Conservation (phyloP, 257 asterid species). For the Solanum gandarillasii region DNA sequence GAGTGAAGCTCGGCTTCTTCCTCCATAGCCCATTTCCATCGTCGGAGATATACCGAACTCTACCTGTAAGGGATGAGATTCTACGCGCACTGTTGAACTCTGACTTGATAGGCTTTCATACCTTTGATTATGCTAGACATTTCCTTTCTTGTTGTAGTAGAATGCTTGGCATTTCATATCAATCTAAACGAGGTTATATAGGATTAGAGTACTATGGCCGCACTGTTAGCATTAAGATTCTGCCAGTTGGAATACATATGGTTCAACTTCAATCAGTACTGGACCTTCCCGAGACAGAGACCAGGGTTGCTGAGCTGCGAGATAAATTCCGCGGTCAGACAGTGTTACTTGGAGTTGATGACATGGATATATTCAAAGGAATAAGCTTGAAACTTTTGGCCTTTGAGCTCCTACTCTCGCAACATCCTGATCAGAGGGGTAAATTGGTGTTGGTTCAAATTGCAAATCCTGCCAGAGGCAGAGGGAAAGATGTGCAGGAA, state of each 20-base stretch:
- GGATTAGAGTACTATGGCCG: slow-evolving; percentile 85
- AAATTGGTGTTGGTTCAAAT: slow-evolving; percentile 66
- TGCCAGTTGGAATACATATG: slow-evolving; percentile 84
- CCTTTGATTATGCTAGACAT: slow-evolving; percentile 78
- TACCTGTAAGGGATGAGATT: slow-evolving; percentile 65
- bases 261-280: slow-evolving; percentile 55
- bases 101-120: slow-evolving; percentile 74
- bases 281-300: slow-evolving; percentile 56
- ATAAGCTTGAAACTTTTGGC: slow-evolving; percentile 74
- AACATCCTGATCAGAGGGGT: slow-evolving; percentile 52
- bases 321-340: slow-evolving; percentile 41
- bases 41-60: slow-evolving; percentile 77
- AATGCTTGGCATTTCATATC: slow-evolving; percentile 72
- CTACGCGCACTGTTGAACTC: slow-evolving; percentile 74
- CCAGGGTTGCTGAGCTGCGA: slow-evolving; percentile 48
- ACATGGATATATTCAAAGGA: slow-evolving; percentile 84
- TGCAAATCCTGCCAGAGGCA: slow-evolving; percentile 85
- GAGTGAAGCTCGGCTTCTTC: slow-evolving; percentile 82
- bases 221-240: slow-evolving; percentile 71
- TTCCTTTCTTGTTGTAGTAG: slow-evolving; percentile 81
- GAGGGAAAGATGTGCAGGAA: slow-evolving; percentile 79
- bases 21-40: slow-evolving; percentile 84
- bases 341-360: slow-evolving; percentile 74
- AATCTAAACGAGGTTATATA: slow-evolving; percentile 75
- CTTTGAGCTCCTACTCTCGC: slow-evolving; percentile 61